phyloP scores from a whole-genome alignment of 2,329 filamentous ascomycete species.

The Dendrostoma leiphaemia region DNA sequence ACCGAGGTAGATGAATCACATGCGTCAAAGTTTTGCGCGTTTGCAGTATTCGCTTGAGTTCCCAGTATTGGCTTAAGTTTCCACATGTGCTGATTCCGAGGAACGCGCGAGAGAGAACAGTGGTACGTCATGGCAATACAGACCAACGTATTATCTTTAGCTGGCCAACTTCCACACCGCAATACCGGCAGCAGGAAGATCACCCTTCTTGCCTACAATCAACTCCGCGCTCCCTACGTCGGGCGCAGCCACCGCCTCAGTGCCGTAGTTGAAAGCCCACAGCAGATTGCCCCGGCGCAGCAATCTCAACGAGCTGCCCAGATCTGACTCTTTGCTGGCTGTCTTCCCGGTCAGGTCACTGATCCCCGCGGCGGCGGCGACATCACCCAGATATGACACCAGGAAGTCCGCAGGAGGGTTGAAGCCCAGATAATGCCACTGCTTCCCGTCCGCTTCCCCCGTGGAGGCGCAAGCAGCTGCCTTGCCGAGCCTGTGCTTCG shows the following conservation, averaged over 20 bases:
- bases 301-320: conserved; percentile 20
- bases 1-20: too few relatives aligned
- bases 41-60: too few relatives aligned
- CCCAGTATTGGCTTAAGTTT: too few relatives aligned
- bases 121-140: too few relatives aligned
- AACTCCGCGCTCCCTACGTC: conserved; percentile 1
- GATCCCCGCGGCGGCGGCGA: conserved; percentile 19
- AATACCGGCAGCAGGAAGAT: conserved; percentile 21
- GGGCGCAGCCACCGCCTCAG: conserved; percentile 18
- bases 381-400: conserved; percentile 21
- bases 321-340: conserved; percentile 18
- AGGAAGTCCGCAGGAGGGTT: conserved; percentile 23
- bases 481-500: conserved; percentile 20
- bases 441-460: not conserved
- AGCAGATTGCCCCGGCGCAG: conserved; percentile 19
- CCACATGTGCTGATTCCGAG: too few relatives aligned
- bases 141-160: too few relatives aligned
- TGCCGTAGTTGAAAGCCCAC: conserved; percentile 24
- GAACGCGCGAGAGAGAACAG: too few relatives aligned
- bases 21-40: too few relatives aligned
- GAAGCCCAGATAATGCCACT: conserved; percentile 23
- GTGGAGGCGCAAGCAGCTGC: conserved; percentile 20
- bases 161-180: conserved; percentile 19
- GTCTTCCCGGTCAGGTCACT: conserved; percentile 18
- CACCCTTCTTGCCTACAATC: conserved; percentile 18